Base-by-base conservation (phyloP, 2,329 filamentous ascomycete species). In the Neocatenulostroma microsporum region DNA sequence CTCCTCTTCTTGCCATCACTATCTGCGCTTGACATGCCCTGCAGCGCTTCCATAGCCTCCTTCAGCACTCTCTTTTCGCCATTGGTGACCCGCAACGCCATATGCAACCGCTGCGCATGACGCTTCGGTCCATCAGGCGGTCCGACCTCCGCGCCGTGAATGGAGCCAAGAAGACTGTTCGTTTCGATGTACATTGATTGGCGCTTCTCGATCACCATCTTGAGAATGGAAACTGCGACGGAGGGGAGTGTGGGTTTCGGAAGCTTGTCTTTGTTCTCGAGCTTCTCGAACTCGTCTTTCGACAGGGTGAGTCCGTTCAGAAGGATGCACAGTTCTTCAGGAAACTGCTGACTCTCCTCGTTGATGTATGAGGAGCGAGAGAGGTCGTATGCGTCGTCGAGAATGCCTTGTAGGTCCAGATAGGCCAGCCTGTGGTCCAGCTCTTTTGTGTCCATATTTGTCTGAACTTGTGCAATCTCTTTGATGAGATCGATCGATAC, bases 321-420 rank as follows among this genome's bases (percentile, higher is more conserved):
- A 2, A 73, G 49, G 1, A 64, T 44, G 28, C 60, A 47, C 1
- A 69, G 51, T 44, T 69, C 65, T 3, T 64, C 60, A 3, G 63
- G 58, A 8, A 67, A 48, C 36, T 60, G 59, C 29, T 45, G 42
- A 9, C 41, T 39, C n/a, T 56, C 54, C 36, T 62, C 61, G 4
- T 56, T 58, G 12, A 44, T 42, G n/a, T n/a, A n/a, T n/a, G n/a
- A n/a, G 32, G 49, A 44, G 9, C 48, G 49, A 5, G 50, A 37
- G 27, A 70, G 67, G 30, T 86, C 78, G 47, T 88, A 87, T 13
- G 74, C 76, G 23, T 88, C 82, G 36, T 91, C 85, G 3, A 84
- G 60, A 8, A 86, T 68, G 26, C 66, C 72, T 37, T 73, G 55
- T 15, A 81, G 76, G 5, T 78, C 73, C 10, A 84, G 72, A 19